phyloP scores from a whole-genome alignment of 106 monocot genomes.

The Acorus gramineus region DNA sequence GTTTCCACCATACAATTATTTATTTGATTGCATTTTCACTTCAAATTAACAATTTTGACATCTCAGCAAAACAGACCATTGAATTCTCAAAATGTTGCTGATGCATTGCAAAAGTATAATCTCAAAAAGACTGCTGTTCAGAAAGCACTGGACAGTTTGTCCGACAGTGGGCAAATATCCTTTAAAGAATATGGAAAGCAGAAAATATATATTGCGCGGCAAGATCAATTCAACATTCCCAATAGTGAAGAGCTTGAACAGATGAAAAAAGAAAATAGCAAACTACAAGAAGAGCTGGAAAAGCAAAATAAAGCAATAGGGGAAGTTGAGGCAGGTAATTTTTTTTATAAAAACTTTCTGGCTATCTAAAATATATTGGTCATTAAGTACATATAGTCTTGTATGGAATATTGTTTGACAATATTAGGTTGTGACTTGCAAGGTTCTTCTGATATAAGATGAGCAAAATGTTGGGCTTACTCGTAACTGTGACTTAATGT shows the following conservation, averaged over 20 bases:
- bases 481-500: too few species aligned
- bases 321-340: constrained; percentile 72
- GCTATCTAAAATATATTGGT: too few species aligned
- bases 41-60: not conserved
- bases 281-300: constrained; percentile 60
- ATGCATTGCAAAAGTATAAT: constrained; percentile 90
- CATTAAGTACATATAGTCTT: too few species aligned
- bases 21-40: too few species aligned
- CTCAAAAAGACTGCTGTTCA: constrained; percentile 89
- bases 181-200: constrained; percentile 98
- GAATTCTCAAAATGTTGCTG: constrained; percentile 91
- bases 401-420: too few species aligned
- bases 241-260: constrained; percentile 75
- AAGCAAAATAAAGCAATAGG: constrained; percentile 52
- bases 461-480: too few species aligned
- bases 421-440: too few species aligned
- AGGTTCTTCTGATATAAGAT: too few species aligned
- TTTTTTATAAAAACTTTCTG: not conserved
- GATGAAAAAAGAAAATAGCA: constrained; percentile 74
- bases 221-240: constrained; percentile 90
- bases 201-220: constrained; percentile 83
- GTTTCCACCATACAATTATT: too few species aligned
- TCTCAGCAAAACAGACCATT: constrained; percentile 88
- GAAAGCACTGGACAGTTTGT: constrained; percentile 69
- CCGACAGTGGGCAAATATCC: constrained; percentile 76